A percentile compares a stretch with the other conserved stretches of the same genome.
Conservation (phyloP, 2,329 filamentous ascomycete species). For the Sclerotiophoma versabilis region DNA sequence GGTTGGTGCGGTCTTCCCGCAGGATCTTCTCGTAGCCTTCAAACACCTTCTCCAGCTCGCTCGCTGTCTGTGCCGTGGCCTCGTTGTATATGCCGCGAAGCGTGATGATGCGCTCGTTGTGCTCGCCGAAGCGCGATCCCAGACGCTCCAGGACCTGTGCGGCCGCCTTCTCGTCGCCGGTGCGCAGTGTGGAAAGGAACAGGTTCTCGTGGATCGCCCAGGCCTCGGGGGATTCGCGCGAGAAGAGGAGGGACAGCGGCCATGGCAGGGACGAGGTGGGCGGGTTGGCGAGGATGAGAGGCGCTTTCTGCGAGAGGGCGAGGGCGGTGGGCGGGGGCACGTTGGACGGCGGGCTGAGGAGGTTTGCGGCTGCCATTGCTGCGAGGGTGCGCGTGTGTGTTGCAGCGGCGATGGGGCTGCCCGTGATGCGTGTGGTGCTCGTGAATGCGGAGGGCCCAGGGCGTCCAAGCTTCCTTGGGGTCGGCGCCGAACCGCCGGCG, state of each 20-base stretch:
- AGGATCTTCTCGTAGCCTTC: constrained; percentile 80
- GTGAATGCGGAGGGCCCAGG: constrained; percentile 17
- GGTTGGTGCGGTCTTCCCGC: constrained; percentile 75
- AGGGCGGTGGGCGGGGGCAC: constrained; percentile 51
- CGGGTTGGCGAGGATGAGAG: constrained; percentile 47
- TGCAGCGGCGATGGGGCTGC: constrained; percentile 8
- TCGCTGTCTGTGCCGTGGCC: constrained; percentile 72
- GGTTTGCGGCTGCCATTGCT: constrained; percentile 44
- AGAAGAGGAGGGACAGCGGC: constrained; percentile 60
- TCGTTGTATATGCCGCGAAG: constrained; percentile 85
- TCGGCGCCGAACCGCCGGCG: constrained; percentile 4
- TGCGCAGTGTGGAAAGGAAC: constrained; percentile 81
- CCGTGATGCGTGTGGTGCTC: constrained; percentile 11
- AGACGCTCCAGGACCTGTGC: constrained; percentile 76
- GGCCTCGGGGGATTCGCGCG: constrained; percentile 75
- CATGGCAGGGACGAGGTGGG: constrained; percentile 55
- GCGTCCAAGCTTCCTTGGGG: constrained; percentile 21
- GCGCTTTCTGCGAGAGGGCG: constrained; percentile 57
- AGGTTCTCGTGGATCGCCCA: constrained; percentile 91
- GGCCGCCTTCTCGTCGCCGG: constrained; percentile 83
- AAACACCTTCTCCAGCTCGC: constrained; percentile 72
- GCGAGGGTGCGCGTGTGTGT: constrained; percentile 1
- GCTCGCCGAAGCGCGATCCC: constrained; percentile 77
- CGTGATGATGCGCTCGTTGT: constrained; percentile 87
- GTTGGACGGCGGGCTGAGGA: constrained; percentile 51